Evolutionary conservation across 305 asterid genomes (phyloP), one percentile per base, ranked within the genome.

Genomic region (Withania somnifera): DNA sequence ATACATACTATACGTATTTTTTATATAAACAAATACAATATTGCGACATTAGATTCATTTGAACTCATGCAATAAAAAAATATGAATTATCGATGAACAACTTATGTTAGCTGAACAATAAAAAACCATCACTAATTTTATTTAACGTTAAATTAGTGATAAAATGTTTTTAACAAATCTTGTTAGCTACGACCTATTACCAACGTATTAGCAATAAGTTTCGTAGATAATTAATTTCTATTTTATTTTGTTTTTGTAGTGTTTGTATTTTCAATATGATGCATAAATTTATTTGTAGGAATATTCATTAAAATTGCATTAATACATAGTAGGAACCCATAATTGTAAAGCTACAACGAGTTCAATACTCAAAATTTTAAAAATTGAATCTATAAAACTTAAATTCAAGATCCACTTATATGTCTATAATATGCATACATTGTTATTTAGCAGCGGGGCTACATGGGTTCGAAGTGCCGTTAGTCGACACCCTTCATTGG

Each of bases 101-200:
- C 0, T 66, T 34, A 0, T 0, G 0, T 66, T 17, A n/a, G 0
- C 1, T 34, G 3, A 34, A 34, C 24, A 15, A 15, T 0, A 63
- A 57, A 63, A 30, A 30, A 30, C 0, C 0, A 0, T 34, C 4
- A 13, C 2, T 14, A 64, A 17, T 0, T 0, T 0, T 17, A 8
- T 32, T 64, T 32, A 32, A 64, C 0, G 2, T 15, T 3, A 13
- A 0, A 3, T 4, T 24, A 56, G 1, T 0, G 3, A 24, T 0
- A 24, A 56, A 26, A n/a, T n/a, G n/a, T 58, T 22, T 10, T 57
- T 1, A 7, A 54, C 0, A 2, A 19, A 54, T 54, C 28, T 0
- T 20, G 1, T 20, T 56, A 20, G 4, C 30, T 58, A 4, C 3
- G 0, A 11, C 3, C 1, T 58, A 22, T 24, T 61, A 28, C 0